A percentile compares a stretch with the other conserved stretches of the same genome.
These are phyloP conservation scores for Mucor piriformis DNA, from an alignment of 371 early-diverging fungal genomes.

Conservation along the genomic window DNA sequence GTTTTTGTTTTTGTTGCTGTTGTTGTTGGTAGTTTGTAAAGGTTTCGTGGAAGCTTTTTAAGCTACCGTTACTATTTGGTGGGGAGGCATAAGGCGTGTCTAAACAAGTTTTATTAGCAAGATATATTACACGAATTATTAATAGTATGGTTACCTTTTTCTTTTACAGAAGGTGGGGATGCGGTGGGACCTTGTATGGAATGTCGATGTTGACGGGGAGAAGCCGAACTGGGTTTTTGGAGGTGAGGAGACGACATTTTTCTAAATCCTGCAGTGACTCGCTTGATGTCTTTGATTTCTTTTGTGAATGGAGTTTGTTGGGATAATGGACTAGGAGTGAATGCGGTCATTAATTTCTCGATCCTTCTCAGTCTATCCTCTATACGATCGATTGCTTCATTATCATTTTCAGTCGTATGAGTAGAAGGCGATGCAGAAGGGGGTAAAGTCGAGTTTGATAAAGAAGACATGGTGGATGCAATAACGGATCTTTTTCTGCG, in stretches of 20 bases:
- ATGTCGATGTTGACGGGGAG: conserved; percentile 26
- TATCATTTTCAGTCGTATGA: conserved; percentile 23
- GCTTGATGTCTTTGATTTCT: conserved; percentile 21
- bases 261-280: conserved; percentile 17
- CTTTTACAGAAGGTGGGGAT: not conserved
- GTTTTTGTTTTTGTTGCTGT: not conserved
- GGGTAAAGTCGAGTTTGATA: conserved; percentile 2
- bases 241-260: conserved; percentile 34
- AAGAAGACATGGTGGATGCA: conserved; percentile 4
- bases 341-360: conserved; percentile 43
- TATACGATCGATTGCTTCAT: conserved; percentile 44
- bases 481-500: conserved; percentile 26
- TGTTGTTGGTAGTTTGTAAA: not conserved
- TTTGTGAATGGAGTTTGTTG: conserved; percentile 11
- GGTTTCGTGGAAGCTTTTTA: conserved; percentile 2
- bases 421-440: not conserved
- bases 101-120: too few relatives aligned
- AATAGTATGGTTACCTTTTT: not conserved
- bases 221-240: conserved; percentile 4
- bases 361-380: conserved; percentile 44
- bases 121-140: too few relatives aligned
- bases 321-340: conserved; percentile 39
- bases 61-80: conserved; percentile 13
- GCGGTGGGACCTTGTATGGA: conserved; percentile 21
- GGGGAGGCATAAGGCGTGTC: conserved; percentile 8